Evolutionary conservation across 2,329 filamentous ascomycete genomes (phyloP), one percentile per base, ranked within the genome.

Genomic region (Aspergillus phoenicis): DNA sequence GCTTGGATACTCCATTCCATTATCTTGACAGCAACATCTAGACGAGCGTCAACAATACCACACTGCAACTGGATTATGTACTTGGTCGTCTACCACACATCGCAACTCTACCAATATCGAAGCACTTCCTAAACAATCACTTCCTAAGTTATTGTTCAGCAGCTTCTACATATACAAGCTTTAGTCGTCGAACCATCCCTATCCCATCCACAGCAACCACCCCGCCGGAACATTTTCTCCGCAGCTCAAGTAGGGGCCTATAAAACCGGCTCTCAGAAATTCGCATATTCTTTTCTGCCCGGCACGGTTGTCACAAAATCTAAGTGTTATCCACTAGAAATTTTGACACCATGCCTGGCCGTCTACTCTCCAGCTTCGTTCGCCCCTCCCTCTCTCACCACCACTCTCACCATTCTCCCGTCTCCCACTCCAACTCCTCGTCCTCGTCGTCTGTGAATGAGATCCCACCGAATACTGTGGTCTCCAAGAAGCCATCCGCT

Each of bases 401-500:
- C 11, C 11, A 13, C 33, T 71, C 71, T 43, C 62, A 70, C 58
- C 70, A 74, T 48, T 69, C 71, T 39, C 70, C 70, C 5, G 61
- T 67, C 47, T 64, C 70, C 22, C 68, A 74, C 55, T 77, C 75
- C 47, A 75, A 71, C 60, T 64, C 73, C 13, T 75, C 75, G 5
- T 78, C 77, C 5, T 71, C 75, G 7, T 70, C 73, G 4, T 77
- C 75, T 22, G 71, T 78, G 59, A 75, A 77, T 60, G 75, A 77
- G 45, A 73, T 76, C 52, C 60, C 65, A 17, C 52, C 62, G 52
- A 57, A 64, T n/a, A 17, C 61, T 7, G 53, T 61, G 30, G 61
- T 60, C 10, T 62, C 65, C 6, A 75, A 72, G 64, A 75, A 75
- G 60, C 65, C 68, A 17, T 60, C 66, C 5, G 58, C 63, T 5